These are phyloP conservation scores for Hirschioporus abietinus DNA, from an alignment of 768 basidiomycete genomes.

Conservation along the genomic window DNA sequence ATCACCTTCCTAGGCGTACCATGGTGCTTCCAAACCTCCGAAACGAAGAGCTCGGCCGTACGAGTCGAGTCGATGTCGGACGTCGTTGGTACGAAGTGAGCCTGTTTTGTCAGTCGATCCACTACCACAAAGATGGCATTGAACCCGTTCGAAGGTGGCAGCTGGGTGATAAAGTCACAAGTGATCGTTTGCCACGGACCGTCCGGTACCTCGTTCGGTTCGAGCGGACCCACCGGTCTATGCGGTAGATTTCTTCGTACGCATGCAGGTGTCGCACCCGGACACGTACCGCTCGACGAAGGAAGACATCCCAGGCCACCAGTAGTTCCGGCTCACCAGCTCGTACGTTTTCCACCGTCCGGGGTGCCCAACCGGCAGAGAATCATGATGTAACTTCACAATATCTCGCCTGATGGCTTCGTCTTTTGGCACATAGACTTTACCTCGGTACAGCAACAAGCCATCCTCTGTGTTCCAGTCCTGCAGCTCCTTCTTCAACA, in stretches of 20 bases:
- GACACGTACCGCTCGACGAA: slow-evolving; percentile 23
- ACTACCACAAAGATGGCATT: slow-evolving; percentile 19
- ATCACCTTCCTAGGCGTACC: slow-evolving; percentile 10
- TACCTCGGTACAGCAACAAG: no score
- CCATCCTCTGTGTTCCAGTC: no score
- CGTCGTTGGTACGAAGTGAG: slow-evolving; percentile 12
- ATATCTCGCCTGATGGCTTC: not conserved
- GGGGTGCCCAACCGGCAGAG: slow-evolving; percentile 12
- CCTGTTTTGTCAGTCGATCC: slow-evolving; percentile 17
- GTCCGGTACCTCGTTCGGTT: slow-evolving; percentile 10
- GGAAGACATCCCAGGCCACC: slow-evolving; percentile 21
- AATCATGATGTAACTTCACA: slow-evolving; percentile 9
- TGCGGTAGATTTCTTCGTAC: slow-evolving; percentile 18
- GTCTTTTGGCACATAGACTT: no score
- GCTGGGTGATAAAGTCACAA: slow-evolving; percentile 21
- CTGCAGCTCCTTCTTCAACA: no score
- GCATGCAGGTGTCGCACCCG: slow-evolving; percentile 20
- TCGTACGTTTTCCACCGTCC: slow-evolving; percentile 13
- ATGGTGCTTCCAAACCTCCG: slow-evolving; percentile 11
- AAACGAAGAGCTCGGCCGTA: slow-evolving; percentile 12
- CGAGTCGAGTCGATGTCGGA: slow-evolving; percentile 13
- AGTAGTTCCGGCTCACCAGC: slow-evolving; percentile 22
- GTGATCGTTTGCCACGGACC: slow-evolving; percentile 25
- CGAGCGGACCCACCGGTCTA: slow-evolving; percentile 13
- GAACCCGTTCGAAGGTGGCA: slow-evolving; percentile 18